Evolutionary conservation across 164 flowering plant genomes (phyloP), one percentile per base, ranked within the genome.

Genomic region (Magnolia kwangsiensis): DNA sequence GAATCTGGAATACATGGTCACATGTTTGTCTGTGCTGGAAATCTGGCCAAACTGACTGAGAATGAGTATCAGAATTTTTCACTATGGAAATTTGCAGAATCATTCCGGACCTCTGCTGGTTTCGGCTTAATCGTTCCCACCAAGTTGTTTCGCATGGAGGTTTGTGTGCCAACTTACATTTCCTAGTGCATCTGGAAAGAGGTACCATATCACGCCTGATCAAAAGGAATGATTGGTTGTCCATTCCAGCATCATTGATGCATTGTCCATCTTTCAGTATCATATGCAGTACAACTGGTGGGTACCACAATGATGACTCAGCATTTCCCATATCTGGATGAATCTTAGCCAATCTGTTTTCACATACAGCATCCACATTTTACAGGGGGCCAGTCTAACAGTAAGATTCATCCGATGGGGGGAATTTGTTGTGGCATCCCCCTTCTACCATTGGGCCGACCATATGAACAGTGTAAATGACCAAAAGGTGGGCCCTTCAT

Each of bases 1-100:
- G 91, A 91, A 77, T 87, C 88, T 61, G 98, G 97, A 51, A 87
- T 95, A 66, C 97, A 95, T 86, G 98, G 96, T 27, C 98, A 95
- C 73, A 71, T 86, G 61, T 95, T 95, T 89, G 92, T 89, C 70
- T 85, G 83, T 80, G 86, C 95, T 66, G 99, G 98, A 19, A 95
- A 89, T 78, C 84, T 92, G 50, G 84, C 86, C 14, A 88, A 89
- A 74, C 80, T 93, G 66, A 82, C 93, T 0, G 93, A 88, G 85
- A 85, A 89, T 64, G 90, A 86, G 80, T 88, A 79, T 72, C 82
- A 78, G 59, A 86, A 78, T 45, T 85, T 92, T 51, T 88, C 97
- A 66, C 50, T 88, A 7, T 82, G 73, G 76, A 89, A 81, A 68
- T 89, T 91, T 65, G 23, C 80, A 51, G 86, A 93, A 75, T 89